Percentiles rank a stretch among this genome's conserved stretches.
Conservation (phyloP, 1,139 yeast species). For the Sugiyamaella castrensis region DNA sequence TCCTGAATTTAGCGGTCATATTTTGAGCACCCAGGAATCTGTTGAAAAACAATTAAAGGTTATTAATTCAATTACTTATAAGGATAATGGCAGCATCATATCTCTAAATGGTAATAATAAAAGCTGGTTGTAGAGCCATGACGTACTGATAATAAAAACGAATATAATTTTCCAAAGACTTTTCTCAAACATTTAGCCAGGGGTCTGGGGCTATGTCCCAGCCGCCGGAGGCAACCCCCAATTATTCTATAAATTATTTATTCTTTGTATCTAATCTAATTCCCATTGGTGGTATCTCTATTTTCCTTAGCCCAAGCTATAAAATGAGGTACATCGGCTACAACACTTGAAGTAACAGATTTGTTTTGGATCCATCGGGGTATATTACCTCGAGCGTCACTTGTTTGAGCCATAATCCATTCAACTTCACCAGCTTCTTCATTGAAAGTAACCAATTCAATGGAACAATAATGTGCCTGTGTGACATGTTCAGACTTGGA, state of each 20-base stretch:
- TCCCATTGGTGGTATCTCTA: neutral
- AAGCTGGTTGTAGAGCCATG: conserved; percentile 2
- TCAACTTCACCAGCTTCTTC: conserved; percentile 43
- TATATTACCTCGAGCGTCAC: conserved; percentile 64
- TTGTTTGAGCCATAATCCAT: conserved; percentile 65
- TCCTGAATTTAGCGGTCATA: conserved; percentile 5
- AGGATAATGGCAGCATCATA: conserved; percentile 3
- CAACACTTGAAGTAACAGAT: conserved; percentile 55
- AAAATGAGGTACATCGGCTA: conserved; percentile 66
- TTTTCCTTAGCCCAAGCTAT: conserved; percentile 45
- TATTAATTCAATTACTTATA: neutral
- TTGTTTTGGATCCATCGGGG: conserved; percentile 62
- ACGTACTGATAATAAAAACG: too few relatives aligned
- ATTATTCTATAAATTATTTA: conserved; percentile 1
- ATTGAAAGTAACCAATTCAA: conserved; percentile 49
- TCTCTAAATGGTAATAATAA: conserved; percentile 5
- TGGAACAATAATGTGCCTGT: conserved; percentile 49
- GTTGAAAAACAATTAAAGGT: conserved; percentile 10
- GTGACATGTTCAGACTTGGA: conserved; percentile 27
- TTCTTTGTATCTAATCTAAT: neutral
- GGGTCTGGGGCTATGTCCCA: too few relatives aligned
- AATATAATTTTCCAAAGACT: too few relatives aligned
- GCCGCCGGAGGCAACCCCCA: neutral
- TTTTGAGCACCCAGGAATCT: conserved; percentile 1
- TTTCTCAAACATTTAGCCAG: too few relatives aligned